A percentile compares a stretch with the other conserved stretches of the same genome.
Evolutionary conservation across 257 asterid genomes (phyloP).

Genomic region (Misopates orontium): DNA sequence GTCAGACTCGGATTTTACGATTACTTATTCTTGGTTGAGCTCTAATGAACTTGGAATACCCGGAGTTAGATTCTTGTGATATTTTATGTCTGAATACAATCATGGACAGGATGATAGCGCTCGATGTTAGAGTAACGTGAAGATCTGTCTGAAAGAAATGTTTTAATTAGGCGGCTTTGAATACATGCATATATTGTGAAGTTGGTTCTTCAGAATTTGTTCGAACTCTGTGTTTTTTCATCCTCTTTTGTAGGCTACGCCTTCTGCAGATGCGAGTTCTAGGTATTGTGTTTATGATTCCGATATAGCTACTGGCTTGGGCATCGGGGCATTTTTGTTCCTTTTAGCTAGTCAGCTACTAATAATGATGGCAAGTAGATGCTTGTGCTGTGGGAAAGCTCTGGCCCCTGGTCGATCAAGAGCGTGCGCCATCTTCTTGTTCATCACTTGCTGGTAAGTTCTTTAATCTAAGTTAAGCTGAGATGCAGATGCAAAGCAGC

Average conservation of each 20-base stretch:
- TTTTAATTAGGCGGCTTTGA: too few species aligned
- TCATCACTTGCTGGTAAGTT: slow-evolving; percentile 79
- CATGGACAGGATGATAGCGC: neutral
- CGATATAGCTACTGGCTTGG: slow-evolving; percentile 70
- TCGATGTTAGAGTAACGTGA: neutral
- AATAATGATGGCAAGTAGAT: slow-evolving; percentile 59
- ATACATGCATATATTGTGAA: neutral
- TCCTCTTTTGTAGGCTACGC: slow-evolving; percentile 45
- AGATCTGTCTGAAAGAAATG: neutral
- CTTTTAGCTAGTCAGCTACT: slow-evolving; percentile 70
- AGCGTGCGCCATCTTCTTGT: slow-evolving; percentile 63
- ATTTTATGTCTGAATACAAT: neutral
- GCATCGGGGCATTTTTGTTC: slow-evolving; percentile 61
- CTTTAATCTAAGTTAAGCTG: neutral
- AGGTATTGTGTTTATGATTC: slow-evolving; percentile 65
- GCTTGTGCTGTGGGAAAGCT: slow-evolving; percentile 85
- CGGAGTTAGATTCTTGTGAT: neutral
- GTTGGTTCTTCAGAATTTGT: neutral
- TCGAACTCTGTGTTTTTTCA: neutral
- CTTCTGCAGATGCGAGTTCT: slow-evolving; percentile 29
- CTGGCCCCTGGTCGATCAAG: slow-evolving; percentile 68
- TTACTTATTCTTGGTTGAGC: neutral
- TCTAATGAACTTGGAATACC: neutral
- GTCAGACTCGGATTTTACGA: too few species aligned
- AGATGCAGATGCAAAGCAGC: too few species aligned